phyloP scores from a whole-genome alignment of 257 asterid species.

The Solanum paucissectum region DNA sequence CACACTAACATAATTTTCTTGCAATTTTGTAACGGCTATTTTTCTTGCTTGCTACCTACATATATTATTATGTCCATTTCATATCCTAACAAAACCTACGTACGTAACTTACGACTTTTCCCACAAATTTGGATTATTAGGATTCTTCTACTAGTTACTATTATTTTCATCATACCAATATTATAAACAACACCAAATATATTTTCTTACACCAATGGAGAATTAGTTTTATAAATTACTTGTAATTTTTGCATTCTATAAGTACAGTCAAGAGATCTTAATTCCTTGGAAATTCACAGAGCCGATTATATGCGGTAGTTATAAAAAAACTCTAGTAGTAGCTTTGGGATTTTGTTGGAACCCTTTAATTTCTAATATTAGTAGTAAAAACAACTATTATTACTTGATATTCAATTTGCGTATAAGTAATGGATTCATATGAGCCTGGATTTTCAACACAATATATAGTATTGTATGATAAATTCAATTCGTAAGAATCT shows the following conservation, averaged over 20 bases:
- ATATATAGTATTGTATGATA: not conserved
- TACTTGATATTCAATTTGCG: not conserved
- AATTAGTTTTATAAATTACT: not conserved
- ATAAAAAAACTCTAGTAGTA: not conserved
- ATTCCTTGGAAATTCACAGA: not conserved
- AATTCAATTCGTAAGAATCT: not conserved
- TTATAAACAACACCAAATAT: not conserved
- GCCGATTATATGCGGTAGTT: not conserved
- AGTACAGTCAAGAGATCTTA: not conserved
- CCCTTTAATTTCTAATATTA: not conserved
- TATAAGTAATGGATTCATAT: not conserved
- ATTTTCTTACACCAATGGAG: not conserved
- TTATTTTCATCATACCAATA: not conserved
- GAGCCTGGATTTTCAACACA: not conserved
- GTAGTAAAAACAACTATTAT: not conserved
- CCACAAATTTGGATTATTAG: not conserved
- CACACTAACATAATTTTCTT: not conserved
- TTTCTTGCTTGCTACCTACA: constrained; percentile 10
- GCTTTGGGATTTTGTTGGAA: not conserved
- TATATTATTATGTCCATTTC: not conserved
- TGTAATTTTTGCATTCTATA: too few species aligned
- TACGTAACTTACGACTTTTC: not conserved
- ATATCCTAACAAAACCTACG: not conserved
- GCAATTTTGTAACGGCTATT: constrained; percentile 24
- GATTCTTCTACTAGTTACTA: not conserved